Base-by-base conservation (phyloP, 345 rosid species). In the Pugionium dolabratum region DNA sequence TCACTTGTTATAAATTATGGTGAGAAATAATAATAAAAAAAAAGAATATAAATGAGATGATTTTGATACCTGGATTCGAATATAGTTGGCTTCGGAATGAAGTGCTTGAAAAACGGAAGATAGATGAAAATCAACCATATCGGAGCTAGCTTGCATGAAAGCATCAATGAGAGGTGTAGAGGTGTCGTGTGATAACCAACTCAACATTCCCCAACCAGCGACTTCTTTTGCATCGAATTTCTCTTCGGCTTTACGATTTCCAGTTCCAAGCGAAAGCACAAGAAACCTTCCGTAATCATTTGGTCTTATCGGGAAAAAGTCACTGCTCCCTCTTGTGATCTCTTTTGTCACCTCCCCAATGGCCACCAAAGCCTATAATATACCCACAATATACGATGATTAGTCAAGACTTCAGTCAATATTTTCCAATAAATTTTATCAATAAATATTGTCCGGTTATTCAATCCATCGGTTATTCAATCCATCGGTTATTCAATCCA, bases 211-310 rank as follows among this genome's bases (percentile, higher is more conserved):
- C 95, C 95, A 88, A 31, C 69, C 69, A 4, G 91, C 88, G 4
- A 79, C 86, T 25, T 75, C 64, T 0, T 30, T 2, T 0, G 95
- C 91, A 28, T 29, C 34, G 59, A 66, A 84, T 60, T 76, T 84
- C 44, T 70, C 76, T 44, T 80, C 80, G 0, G 5, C 4, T 44
- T 79, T 86, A 11, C 29, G 59, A 0, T 72, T 37, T 1, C 95
- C 89, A 0, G 91, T 82, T 44, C 95, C 96, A n/a, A 84, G 69
- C 0, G 96, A 88, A 9, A 88, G 71, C 3, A 88, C 85, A 18
- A 82, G 66, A 69, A 79, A 80, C 43, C 85, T 65, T 26, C 64
- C 61, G 5, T 82, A 81, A 34, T 88, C 89, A 60, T 66, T 66
- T 11, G 86, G 82, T 37, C 66, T 78, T 6, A 76, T 72, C 0